A percentile compares a stretch with the other conserved stretches of the same genome.
Evolutionary conservation across 2,329 filamentous ascomycete genomes (phyloP).

Genomic region (Beauveria asiatica): DNA sequence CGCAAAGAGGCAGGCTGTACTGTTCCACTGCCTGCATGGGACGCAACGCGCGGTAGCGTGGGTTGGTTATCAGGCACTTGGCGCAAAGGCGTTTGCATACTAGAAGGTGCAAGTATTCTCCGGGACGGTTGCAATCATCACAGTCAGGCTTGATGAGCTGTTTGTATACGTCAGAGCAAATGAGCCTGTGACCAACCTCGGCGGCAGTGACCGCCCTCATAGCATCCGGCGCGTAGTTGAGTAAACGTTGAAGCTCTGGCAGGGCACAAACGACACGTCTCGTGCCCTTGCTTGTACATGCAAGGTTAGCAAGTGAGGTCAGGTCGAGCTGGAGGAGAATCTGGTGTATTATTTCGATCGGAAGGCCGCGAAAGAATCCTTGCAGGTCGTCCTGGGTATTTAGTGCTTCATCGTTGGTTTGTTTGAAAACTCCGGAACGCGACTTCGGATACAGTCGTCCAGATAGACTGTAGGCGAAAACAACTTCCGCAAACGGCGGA

Average conservation of each 20-base stretch:
- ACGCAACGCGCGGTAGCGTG: neutral
- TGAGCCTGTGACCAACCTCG: neutral
- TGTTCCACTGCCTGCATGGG: neutral
- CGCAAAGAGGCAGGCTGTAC: neutral
- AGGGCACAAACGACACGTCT: neutral
- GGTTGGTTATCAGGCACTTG: neutral
- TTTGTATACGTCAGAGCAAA: neutral
- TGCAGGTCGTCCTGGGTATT: neutral
- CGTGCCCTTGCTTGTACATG: neutral
- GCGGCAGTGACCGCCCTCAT: neutral
- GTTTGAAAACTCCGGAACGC: neutral
- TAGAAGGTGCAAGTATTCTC: neutral
- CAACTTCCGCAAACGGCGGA: no score
- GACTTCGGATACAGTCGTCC: neutral
- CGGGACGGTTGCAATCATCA: neutral
- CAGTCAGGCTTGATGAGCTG: neutral
- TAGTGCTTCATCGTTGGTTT: no score
- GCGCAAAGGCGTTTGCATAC: neutral
- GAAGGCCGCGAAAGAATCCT: neutral
- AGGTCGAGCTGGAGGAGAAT: neutral
- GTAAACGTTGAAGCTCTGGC: neutral
- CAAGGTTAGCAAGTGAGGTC: neutral
- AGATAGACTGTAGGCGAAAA: neutral
- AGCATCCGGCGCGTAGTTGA: neutral
- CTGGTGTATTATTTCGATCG: neutral